A percentile compares a stretch with the other conserved stretches of the same genome.
phyloP scores from a whole-genome alignment of 176 grass and related monocot genomes.

The Rhynchospora tenuis region DNA sequence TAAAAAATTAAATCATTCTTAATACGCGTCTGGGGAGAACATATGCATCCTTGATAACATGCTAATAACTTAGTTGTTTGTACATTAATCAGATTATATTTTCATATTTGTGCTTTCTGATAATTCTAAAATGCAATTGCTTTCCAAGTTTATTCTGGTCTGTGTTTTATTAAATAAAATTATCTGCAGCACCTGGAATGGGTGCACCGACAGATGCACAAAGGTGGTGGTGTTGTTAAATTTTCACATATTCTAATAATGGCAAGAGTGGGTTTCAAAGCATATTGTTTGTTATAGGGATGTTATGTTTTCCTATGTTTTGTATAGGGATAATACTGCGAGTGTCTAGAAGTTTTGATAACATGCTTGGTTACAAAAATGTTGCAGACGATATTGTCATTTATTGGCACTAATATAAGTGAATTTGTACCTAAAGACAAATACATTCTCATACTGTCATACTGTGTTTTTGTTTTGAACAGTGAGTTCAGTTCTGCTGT shows the following conservation, averaged over 20 bases:
- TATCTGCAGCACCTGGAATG: background rate
- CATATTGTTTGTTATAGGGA: background rate
- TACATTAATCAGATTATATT: background rate
- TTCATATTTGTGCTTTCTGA: background rate
- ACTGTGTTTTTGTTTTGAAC: background rate
- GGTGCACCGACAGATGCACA: background rate
- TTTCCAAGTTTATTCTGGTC: background rate
- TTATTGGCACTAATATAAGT: background rate
- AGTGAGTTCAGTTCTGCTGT: background rate
- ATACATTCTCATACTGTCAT: constrained; percentile 15
- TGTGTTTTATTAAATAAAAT: background rate
- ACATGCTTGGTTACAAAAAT: background rate
- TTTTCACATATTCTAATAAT: too few species aligned
- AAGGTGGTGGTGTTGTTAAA: too few species aligned
- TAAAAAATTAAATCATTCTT: background rate
- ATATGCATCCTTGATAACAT: background rate
- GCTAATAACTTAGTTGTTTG: background rate
- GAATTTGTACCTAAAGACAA: background rate
- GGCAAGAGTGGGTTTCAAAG: background rate
- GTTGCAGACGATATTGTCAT: background rate
- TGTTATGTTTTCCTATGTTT: background rate
- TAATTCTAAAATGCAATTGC: background rate
- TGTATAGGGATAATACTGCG: too few species aligned
- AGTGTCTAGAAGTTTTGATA: background rate
- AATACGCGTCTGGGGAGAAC: background rate